These are phyloP conservation scores for Boeremia exigua DNA, from an alignment of 2,329 filamentous ascomycete species.

Conservation along the genomic window DNA sequence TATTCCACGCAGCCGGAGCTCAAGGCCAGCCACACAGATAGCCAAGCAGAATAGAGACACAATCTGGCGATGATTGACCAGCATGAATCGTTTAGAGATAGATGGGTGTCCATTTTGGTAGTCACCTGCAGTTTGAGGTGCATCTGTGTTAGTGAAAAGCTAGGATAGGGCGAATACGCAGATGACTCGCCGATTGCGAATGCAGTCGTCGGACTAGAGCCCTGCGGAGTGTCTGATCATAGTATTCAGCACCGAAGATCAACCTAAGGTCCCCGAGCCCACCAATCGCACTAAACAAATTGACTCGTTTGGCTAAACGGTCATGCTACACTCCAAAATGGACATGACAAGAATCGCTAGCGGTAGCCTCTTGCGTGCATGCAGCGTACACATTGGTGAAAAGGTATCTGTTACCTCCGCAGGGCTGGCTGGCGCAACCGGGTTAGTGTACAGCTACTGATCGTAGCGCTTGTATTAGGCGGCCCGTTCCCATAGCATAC, in stretches of 20 bases:
- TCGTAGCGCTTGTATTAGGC: conserved; percentile 1
- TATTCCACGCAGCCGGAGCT: background rate
- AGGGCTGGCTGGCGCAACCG: background rate
- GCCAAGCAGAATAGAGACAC: background rate
- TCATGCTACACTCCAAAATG: background rate
- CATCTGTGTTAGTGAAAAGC: background rate
- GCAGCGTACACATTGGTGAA: background rate
- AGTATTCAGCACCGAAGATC: conserved; percentile 8
- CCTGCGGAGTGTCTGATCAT: conserved; percentile 7
- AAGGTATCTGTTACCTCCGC: background rate
- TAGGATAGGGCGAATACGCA: conserved; percentile 8
- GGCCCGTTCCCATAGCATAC: background rate
- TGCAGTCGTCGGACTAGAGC: background rate
- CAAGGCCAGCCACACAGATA: background rate
- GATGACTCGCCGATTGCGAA: conserved; percentile 11
- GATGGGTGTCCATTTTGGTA: background rate
- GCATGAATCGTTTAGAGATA: background rate
- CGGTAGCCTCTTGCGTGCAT: background rate
- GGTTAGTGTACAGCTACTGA: conserved; percentile 1
- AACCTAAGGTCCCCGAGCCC: background rate
- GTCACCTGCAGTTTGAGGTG: background rate
- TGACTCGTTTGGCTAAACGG: background rate
- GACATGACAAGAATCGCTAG: conserved; percentile 1
- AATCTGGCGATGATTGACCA: background rate
- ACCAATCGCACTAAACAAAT: background rate